Percentiles rank a stretch among this genome's conserved stretches.
Conservation (phyloP, 805 yeast genomes). For the Spathaspora hagerdaliae region DNA sequence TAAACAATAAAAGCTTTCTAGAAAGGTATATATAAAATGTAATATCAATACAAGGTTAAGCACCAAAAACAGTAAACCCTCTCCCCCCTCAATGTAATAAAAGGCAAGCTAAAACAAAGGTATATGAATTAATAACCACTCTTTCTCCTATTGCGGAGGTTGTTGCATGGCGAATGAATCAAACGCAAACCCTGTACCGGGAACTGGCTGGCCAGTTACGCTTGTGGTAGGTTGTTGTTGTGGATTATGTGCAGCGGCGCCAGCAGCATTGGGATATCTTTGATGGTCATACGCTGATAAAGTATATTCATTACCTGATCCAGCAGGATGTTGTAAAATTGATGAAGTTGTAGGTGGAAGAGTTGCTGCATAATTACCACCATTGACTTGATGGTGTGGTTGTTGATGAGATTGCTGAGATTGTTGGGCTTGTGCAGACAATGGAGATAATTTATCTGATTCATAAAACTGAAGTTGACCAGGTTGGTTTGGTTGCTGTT, state of each 20-base stretch:
- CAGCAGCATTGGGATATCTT: background rate
- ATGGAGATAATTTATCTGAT: conserved; percentile 27
- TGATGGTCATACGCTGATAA: conserved; percentile 2
- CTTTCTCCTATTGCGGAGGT: conserved; percentile 1
- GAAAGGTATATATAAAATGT: too few relatives aligned
- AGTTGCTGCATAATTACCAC: conserved; percentile 3
- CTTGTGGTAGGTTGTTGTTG: conserved; percentile 3
- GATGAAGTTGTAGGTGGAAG: conserved; percentile 1
- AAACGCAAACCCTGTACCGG: background rate
- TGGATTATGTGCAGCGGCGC: conserved; percentile 3
- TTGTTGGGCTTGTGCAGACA: conserved; percentile 16
- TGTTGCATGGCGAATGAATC: conserved; percentile 1
- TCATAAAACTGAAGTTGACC: conserved; percentile 5
- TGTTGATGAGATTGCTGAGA: conserved; percentile 9
- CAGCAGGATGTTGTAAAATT: conserved; percentile 8
- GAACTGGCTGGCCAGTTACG: background rate
- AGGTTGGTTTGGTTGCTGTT: conserved; percentile 11
- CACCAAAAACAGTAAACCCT: too few relatives aligned
- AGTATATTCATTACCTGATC: conserved; percentile 7
- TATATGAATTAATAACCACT: too few relatives aligned
- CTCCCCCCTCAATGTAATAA: too few relatives aligned
- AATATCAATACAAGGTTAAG: too few relatives aligned
- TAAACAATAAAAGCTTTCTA: too few relatives aligned
- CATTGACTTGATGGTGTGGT: background rate
- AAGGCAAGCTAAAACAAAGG: too few relatives aligned